Conservation (phyloP, 352 stramenopile genomes). For the Pythium myriotylum region DNA sequence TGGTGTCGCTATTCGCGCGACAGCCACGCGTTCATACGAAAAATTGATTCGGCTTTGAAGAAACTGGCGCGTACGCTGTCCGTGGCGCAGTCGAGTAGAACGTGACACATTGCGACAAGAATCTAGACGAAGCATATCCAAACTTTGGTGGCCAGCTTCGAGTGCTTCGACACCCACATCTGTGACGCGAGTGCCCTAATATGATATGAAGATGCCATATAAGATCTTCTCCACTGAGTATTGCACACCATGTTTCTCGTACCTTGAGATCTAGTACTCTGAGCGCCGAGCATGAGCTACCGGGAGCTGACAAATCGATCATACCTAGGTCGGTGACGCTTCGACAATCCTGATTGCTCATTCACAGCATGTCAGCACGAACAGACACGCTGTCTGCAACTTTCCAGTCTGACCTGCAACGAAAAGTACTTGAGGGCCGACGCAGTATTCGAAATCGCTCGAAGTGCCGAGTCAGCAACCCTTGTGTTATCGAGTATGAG, state of each 20-base stretch:
- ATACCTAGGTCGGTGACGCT: slow-evolving; percentile 50
- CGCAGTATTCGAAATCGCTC: slow-evolving; percentile 34
- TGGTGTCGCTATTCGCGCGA: slow-evolving; percentile 23
- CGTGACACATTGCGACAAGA: slow-evolving; percentile 70
- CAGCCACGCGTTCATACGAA: slow-evolving; percentile 17
- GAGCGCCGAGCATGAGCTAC: slow-evolving; percentile 34
- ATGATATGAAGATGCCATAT: no score
- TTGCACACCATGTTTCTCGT: no score
- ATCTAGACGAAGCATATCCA: slow-evolving; percentile 67
- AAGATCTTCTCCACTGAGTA: no score
- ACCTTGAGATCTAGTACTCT: slow-evolving; percentile 69
- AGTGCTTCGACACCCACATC: slow-evolving; percentile 46
- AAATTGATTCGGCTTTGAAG: slow-evolving; percentile 3
- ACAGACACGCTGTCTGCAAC: neutral
- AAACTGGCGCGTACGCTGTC: slow-evolving; percentile 19
- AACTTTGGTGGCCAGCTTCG: slow-evolving; percentile 35
- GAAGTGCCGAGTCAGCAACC: slow-evolving; percentile 50
- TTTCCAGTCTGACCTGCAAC: slow-evolving; percentile 48
- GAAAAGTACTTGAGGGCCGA: slow-evolving; percentile 62
- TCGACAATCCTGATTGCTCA: slow-evolving; percentile 48
- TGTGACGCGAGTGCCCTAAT: slow-evolving; percentile 59
- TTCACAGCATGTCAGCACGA: neutral
- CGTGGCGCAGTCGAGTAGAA: slow-evolving; percentile 46
- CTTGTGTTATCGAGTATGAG: slow-evolving; percentile 65
- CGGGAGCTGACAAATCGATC: slow-evolving; percentile 32